Evolutionary conservation across 202 grass and related monocot species (phyloP).

Genomic region (Zizania palustris): DNA sequence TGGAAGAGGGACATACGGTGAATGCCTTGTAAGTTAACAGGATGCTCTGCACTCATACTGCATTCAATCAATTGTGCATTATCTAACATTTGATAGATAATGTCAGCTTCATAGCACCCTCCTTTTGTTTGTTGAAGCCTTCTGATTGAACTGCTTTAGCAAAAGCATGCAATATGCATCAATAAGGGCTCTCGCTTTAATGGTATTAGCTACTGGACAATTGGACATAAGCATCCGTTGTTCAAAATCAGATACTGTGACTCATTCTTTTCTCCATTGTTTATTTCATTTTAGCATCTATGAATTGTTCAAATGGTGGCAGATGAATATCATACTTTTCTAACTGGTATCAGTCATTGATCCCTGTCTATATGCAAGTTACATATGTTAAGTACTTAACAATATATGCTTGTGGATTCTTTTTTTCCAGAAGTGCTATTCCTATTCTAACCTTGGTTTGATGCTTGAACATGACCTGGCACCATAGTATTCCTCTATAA

Average conservation of each 20-base stretch:
- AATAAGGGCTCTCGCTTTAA: slow-evolving; percentile 12
- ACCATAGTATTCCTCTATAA: not conserved
- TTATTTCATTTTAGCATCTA: not conserved
- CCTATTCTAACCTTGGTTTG: slow-evolving; percentile 17
- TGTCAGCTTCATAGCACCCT: not conserved
- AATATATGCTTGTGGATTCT: slow-evolving; percentile 7
- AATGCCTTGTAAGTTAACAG: slow-evolving; percentile 68
- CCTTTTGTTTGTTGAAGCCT: slow-evolving; percentile 24
- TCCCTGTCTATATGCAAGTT: not conserved
- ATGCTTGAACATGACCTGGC: slow-evolving; percentile 13
- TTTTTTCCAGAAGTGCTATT: slow-evolving; percentile 5
- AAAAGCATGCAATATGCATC: slow-evolving; percentile 18
- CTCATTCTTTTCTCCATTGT: slow-evolving; percentile 19
- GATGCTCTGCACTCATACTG: slow-evolving; percentile 12
- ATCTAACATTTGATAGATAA: slow-evolving; percentile 1
- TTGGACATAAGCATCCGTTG: slow-evolving; percentile 12
- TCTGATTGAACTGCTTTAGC: slow-evolving; percentile 27
- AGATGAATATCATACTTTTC: not conserved
- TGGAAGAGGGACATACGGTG: slow-evolving; percentile 77
- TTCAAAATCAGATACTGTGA: not conserved
- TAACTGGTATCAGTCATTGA: not conserved
- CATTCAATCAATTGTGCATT: slow-evolving; percentile 7
- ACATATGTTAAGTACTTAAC: not conserved
- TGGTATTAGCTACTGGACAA: slow-evolving; percentile 27
- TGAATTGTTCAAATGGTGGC: not conserved